These are phyloP conservation scores for Abortiporus biennis DNA, from an alignment of 1,284 basidiomycete species.

Conservation along the genomic window DNA sequence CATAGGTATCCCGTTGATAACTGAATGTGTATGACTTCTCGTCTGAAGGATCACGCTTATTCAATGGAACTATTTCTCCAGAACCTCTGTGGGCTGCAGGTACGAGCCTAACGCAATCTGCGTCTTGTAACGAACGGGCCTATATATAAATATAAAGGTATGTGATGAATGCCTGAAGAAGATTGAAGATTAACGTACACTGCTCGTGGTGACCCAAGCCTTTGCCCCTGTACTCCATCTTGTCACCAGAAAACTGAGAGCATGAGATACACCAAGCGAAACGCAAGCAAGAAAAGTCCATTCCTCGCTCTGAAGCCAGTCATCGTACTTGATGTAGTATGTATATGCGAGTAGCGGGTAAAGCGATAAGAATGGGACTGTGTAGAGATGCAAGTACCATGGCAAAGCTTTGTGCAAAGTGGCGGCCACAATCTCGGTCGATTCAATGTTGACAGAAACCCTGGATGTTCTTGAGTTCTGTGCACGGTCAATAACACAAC, in stretches of 20 bases:
- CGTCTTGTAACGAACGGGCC: conserved; percentile 66
- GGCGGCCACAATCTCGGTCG: conserved; percentile 81
- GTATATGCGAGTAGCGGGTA: conserved; percentile 92
- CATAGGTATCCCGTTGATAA: conserved; percentile 96
- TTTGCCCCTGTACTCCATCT: conserved; percentile 84
- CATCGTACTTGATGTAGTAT: conserved; percentile 86
- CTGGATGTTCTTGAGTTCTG: conserved; percentile 17
- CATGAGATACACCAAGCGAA: conserved; percentile 80
- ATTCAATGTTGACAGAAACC: conserved; percentile 59
- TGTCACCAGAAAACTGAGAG: conserved; percentile 89
- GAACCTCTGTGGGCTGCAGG: conserved; percentile 86
- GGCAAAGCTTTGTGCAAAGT: conserved; percentile 80
- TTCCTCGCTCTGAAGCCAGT: conserved; percentile 89
- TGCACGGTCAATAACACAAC: not conserved
- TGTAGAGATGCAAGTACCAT: conserved; percentile 77
- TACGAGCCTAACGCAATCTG: conserved; percentile 80
- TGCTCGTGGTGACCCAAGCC: conserved; percentile 73
- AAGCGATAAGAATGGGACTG: conserved; percentile 76
- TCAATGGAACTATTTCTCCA: conserved; percentile 83
- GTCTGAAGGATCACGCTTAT: conserved; percentile 54
- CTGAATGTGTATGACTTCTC: conserved; percentile 77
- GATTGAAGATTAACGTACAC: conserved; percentile 32
- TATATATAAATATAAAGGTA: conserved; percentile 21
- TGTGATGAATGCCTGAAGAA: conserved; percentile 1
- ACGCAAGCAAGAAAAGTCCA: conserved; percentile 96